Conservation (phyloP, 805 yeast genomes). For the Starmerella stellata region DNA sequence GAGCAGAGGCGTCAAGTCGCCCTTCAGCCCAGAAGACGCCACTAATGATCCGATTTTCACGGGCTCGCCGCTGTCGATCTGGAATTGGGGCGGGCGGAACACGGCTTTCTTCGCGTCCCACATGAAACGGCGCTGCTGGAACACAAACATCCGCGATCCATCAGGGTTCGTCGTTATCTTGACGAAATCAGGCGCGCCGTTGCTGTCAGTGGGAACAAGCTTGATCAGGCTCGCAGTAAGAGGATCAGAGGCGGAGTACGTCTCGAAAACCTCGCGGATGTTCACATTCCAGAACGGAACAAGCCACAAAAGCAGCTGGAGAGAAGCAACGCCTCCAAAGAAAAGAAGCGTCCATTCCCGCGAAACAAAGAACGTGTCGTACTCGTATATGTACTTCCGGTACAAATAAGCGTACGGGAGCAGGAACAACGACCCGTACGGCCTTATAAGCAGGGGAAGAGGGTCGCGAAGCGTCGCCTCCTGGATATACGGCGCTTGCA, state of each 20-base stretch:
- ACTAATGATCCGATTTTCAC: slow-evolving; percentile 45
- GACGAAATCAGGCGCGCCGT: slow-evolving; percentile 71
- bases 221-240: slow-evolving; percentile 53
- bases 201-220: slow-evolving; percentile 66
- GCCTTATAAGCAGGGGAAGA: slow-evolving; percentile 39
- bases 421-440: slow-evolving; percentile 70
- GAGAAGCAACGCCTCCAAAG: slow-evolving; percentile 50
- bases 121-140: slow-evolving; percentile 83
- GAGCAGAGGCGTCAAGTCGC: slow-evolving; percentile 19
- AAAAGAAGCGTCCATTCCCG: slow-evolving; percentile 92
- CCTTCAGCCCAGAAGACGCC: slow-evolving; percentile 31
- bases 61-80: slow-evolving; percentile 29
- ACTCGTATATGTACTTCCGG: slow-evolving; percentile 45
- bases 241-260: slow-evolving; percentile 33
- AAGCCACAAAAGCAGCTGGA: slow-evolving; percentile 62
- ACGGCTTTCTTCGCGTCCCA: slow-evolving; percentile 34
- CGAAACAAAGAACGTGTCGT: slow-evolving; percentile 70
- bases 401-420: slow-evolving; percentile 57
- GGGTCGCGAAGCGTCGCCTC: slow-evolving; percentile 61
- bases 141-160: slow-evolving; percentile 52
- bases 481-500: slow-evolving; percentile 43
- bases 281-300: slow-evolving; percentile 88
- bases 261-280: slow-evolving; percentile 53
- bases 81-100: slow-evolving; percentile 69
- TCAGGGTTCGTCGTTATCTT: slow-evolving; percentile 36